phyloP scores from a whole-genome alignment of 352 stramenopile genomes.

The Halophytophthora polymorphica region DNA sequence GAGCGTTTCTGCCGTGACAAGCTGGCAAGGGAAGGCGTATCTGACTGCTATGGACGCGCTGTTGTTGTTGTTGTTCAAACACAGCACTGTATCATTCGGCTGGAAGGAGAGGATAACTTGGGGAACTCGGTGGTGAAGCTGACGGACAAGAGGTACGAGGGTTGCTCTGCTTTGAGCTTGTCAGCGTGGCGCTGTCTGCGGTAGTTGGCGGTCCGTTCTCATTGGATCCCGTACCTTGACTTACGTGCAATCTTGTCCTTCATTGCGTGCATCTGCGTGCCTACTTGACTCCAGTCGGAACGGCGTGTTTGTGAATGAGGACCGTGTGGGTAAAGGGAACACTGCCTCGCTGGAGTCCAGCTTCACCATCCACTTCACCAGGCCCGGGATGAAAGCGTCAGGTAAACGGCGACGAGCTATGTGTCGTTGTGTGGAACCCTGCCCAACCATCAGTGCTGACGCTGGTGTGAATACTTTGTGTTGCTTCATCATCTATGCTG shows the following conservation, averaged over 20 bases:
- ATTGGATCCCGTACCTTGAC: too few species aligned
- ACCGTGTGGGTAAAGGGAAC: constrained; percentile 41
- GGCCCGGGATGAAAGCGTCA: constrained; percentile 38
- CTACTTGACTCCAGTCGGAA: constrained; percentile 43
- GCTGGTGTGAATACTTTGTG: background rate
- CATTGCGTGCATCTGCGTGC: background rate
- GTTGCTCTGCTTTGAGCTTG: too few species aligned
- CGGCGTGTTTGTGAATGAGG: constrained; percentile 68
- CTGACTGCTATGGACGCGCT: too few species aligned
- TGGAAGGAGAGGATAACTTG: too few species aligned
- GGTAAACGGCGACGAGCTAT: constrained; percentile 3
- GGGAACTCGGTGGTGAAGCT: too few species aligned
- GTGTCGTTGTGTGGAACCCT: background rate
- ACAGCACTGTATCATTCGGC: background rate
- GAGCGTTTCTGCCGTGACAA: too few species aligned
- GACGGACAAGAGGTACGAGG: too few species aligned
- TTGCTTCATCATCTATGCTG: constrained; percentile 1
- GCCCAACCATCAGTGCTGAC: too few species aligned
- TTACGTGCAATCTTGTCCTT: background rate
- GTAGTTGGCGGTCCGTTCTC: too few species aligned
- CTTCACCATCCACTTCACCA: constrained; percentile 70
- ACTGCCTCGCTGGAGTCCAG: constrained; percentile 30
- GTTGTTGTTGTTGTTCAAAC: too few species aligned
- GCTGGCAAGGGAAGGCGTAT: too few species aligned
- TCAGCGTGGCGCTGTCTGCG: too few species aligned